phyloP scores from a whole-genome alignment of 108 stramenopile species.

The Parietichytrium sp. region DNA sequence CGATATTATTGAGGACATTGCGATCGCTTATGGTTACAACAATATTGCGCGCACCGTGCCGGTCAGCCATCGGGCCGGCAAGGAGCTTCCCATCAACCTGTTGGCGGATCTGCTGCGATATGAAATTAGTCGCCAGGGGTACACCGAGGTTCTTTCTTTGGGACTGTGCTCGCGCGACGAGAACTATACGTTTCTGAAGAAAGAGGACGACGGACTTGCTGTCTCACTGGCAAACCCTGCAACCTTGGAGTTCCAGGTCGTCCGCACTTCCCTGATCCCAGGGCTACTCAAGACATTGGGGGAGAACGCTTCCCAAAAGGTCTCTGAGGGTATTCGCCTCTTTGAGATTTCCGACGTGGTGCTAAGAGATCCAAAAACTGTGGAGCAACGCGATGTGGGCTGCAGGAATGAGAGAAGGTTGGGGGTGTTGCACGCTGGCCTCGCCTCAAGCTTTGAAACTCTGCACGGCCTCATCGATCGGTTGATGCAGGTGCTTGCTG shows the following conservation, averaged over 20 bases:
- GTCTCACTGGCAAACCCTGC: conserved; percentile 92
- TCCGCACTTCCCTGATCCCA: conserved; percentile 89
- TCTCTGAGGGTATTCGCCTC: conserved; percentile 78
- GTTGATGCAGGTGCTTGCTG: conserved; percentile 87
- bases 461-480: conserved; percentile 96
- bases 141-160: conserved; percentile 84
- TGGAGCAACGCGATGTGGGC: conserved; percentile 76
- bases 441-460: conserved; percentile 93
- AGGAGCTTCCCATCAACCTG: conserved; percentile 79
- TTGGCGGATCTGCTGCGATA: conserved; percentile 89
- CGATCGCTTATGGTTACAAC: conserved; percentile 98
- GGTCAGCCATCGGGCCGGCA: conserved; percentile 74
- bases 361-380: conserved; percentile 75
- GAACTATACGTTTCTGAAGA: conserved; percentile 81
- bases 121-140: conserved; percentile 90
- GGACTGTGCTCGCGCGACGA: conserved; percentile 85
- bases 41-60: conserved; percentile 84
- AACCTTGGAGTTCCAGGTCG: conserved; percentile 93
- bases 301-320: conserved; percentile 74
- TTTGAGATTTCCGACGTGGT: conserved; percentile 96
- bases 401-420: conserved; percentile 81
- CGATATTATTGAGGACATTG: conserved; percentile 97
- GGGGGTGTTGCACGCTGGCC: conserved; percentile 86
- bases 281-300: conserved; percentile 90
- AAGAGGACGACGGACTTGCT: conserved; percentile 62